Conservation (phyloP, 352 stramenopile species). For the Poterioochromonas sp. region DNA sequence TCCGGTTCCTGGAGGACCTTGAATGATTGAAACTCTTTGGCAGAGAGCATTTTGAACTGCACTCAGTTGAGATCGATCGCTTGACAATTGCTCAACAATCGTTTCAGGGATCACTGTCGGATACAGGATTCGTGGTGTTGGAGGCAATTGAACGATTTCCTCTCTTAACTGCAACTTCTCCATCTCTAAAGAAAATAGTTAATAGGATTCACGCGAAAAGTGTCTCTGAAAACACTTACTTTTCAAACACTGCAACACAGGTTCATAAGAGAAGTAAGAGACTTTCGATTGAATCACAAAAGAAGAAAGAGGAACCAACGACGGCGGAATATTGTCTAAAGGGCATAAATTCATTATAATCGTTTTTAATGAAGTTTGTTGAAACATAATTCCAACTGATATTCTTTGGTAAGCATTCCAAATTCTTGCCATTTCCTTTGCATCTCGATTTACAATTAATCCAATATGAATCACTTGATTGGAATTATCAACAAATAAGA, state of each 20-base stretch:
- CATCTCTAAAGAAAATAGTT: neutral
- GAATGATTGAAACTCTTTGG: constrained; percentile 14
- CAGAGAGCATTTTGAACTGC: neutral
- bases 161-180: neutral
- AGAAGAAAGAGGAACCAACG: too few species aligned
- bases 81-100: neutral
- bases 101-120: neutral
- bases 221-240: neutral
- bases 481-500: neutral
- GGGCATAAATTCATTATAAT: neutral
- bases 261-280: neutral
- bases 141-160: neutral
- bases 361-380: neutral
- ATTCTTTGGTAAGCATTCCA: neutral
- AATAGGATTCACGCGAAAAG: neutral
- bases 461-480: neutral
- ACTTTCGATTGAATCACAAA: neutral
- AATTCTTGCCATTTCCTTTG: neutral
- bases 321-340: too few species aligned
- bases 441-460: neutral
- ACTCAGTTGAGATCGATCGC: neutral
- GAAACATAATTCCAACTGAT: neutral
- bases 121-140: neutral
- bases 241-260: constrained; percentile 4
- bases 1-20: constrained; percentile 30